These are phyloP conservation scores for Pseudogymnoascus sp. DNA, from an alignment of 2,329 filamentous ascomycete genomes.

Conservation along the genomic window DNA sequence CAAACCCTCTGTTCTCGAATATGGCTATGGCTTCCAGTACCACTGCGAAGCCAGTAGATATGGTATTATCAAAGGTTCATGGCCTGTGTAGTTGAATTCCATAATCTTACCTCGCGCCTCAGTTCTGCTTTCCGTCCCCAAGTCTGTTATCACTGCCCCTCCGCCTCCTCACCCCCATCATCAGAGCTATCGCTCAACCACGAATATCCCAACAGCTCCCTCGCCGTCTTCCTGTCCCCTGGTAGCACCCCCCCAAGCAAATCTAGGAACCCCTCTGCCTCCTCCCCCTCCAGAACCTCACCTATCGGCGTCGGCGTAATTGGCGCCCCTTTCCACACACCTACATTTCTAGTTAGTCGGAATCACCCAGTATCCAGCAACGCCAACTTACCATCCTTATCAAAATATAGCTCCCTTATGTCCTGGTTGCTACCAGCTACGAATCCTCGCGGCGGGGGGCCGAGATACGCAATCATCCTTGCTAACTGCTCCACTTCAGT, in stretches of 20 bases:
- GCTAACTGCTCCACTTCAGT: too few relatives aligned
- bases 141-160: neutral
- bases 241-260: slow-evolving; percentile 29
- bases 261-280: slow-evolving; percentile 27
- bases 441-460: too few relatives aligned
- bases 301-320: slow-evolving; percentile 10
- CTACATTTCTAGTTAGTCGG: neutral
- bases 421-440: too few relatives aligned
- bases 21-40: neutral
- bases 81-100: too few relatives aligned
- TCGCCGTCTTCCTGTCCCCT: slow-evolving; percentile 27
- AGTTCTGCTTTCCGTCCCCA: too few relatives aligned
- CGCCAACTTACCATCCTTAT: too few relatives aligned
- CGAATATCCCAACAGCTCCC: slow-evolving; percentile 26
- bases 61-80: too few relatives aligned
- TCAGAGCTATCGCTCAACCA: slow-evolving; percentile 17
- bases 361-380: too few relatives aligned
- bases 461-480: too few relatives aligned
- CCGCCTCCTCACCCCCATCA: neutral
- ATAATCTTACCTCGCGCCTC: too few relatives aligned
- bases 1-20: neutral
- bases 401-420: too few relatives aligned
- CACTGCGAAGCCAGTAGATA: neutral
- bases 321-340: slow-evolving; percentile 8
- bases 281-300: slow-evolving; percentile 23